Conservation (phyloP, 2,329 filamentous ascomycete species). For the Acephala macrosclerotiorum region DNA sequence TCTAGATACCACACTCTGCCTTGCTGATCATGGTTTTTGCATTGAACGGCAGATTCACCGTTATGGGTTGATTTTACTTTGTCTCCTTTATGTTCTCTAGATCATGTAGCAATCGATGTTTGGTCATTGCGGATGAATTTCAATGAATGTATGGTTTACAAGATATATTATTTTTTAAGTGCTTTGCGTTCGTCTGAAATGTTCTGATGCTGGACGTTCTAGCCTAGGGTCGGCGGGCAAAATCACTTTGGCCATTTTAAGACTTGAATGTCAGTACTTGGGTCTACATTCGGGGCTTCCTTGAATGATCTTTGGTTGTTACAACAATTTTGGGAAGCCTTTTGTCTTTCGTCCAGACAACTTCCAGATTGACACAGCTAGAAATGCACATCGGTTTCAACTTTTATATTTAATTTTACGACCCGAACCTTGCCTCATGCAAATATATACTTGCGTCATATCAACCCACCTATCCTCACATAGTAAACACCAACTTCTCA, state of each 20-base stretch:
- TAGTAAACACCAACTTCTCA: conserved; percentile 54
- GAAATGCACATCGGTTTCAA: too few species aligned
- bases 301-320: not conserved
- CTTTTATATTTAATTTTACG: too few species aligned
- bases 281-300: not conserved
- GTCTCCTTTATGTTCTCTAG: conserved; percentile 2
- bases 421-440: too few species aligned
- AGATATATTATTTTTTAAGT: not conserved
- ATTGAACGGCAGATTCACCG: conserved; percentile 21
- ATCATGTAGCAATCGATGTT: conserved; percentile 13
- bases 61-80: conserved; percentile 9
- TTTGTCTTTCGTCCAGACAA: too few species aligned
- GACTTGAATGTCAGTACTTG: not conserved
- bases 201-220: too few species aligned
- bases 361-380: too few species aligned
- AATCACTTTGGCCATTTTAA: too few species aligned
- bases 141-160: not conserved
- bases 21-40: conserved; percentile 25
- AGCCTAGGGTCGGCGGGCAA: too few species aligned
- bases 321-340: not conserved
- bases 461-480: conserved; percentile 37
- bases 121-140: conserved; percentile 8
- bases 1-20: conserved; percentile 42
- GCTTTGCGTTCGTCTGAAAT: not conserved
- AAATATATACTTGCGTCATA: too few species aligned